Evolutionary conservation across 2,329 filamentous ascomycete genomes (phyloP).

Genomic region (Zymoseptoria tritici): DNA sequence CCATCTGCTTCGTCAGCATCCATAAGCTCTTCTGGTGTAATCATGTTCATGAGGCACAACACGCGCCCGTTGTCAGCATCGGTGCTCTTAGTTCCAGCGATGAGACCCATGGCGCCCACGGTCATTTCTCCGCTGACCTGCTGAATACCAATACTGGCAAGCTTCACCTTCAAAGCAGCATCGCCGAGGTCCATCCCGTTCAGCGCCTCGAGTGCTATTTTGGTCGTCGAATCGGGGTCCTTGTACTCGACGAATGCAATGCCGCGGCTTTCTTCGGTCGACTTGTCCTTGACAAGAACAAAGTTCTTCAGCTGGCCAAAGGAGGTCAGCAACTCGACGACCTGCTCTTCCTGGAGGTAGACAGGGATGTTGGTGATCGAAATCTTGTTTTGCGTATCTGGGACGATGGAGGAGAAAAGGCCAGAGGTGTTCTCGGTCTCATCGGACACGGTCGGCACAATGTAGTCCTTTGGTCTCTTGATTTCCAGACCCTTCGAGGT

Average conservation of each 20-base stretch:
- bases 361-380: constrained; percentile 81
- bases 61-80: constrained; percentile 76
- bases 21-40: constrained; percentile 88
- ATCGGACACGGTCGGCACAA: constrained; percentile 73
- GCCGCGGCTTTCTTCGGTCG: constrained; percentile 73
- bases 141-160: constrained; percentile 88
- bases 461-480: constrained; percentile 90
- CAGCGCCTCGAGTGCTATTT: constrained; percentile 80
- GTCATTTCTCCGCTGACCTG: constrained; percentile 93
- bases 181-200: constrained; percentile 92
- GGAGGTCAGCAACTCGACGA: constrained; percentile 78
- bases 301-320: constrained; percentile 94
- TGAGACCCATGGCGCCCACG: constrained; percentile 95
- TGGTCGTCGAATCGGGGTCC: constrained; percentile 62
- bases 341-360: constrained; percentile 84
- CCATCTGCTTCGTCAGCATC: constrained; percentile 94
- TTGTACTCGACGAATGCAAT: constrained; percentile 95
- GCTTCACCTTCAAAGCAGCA: constrained; percentile 72
- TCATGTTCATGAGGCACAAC: constrained; percentile 94
- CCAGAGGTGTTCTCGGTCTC: constrained; percentile 68
- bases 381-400: constrained; percentile 92
- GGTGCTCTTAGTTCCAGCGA: constrained; percentile 74
- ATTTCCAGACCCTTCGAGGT: constrained; percentile 59
- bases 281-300: constrained; percentile 76
- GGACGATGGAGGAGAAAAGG: constrained; percentile 69